A percentile compares a stretch with the other conserved stretches of the same genome.
These are phyloP conservation scores for Cercospora canescens DNA, from an alignment of 2,329 filamentous ascomycete species.

Conservation along the genomic window DNA sequence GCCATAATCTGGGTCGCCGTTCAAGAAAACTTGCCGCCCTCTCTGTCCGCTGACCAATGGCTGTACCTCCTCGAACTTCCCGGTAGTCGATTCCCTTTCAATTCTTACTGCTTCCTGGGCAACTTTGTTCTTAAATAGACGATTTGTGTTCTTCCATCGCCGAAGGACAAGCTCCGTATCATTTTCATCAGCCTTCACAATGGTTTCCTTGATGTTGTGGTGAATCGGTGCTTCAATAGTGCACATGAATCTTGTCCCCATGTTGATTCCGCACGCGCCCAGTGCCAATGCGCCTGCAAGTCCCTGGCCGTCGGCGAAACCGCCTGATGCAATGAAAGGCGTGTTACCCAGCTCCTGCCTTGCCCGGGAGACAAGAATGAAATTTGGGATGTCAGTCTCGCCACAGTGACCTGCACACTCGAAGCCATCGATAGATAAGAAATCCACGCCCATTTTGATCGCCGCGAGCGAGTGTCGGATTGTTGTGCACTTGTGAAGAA, in stretches of 20 bases:
- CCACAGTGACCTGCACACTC: slow-evolving; percentile 91
- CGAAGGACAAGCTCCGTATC: slow-evolving; percentile 84
- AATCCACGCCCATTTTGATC: slow-evolving; percentile 90
- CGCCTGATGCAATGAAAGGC: slow-evolving; percentile 91
- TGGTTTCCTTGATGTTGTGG: slow-evolving; percentile 85
- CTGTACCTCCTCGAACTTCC: slow-evolving; percentile 85
- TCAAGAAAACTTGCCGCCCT: slow-evolving; percentile 84
- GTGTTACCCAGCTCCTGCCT: slow-evolving; percentile 78
- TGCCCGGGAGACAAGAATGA: slow-evolving; percentile 80
- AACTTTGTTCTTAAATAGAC: slow-evolving; percentile 87
- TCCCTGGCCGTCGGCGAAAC: slow-evolving; percentile 90
- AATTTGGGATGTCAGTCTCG: slow-evolving; percentile 83
- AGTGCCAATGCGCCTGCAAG: slow-evolving; percentile 85
- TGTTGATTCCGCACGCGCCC: slow-evolving; percentile 91
- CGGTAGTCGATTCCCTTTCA: slow-evolving; percentile 76
- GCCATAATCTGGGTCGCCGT: slow-evolving; percentile 86
- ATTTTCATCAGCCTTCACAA: slow-evolving; percentile 82
- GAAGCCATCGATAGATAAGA: slow-evolving; percentile 92
- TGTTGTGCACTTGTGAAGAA: slow-evolving; percentile 96
- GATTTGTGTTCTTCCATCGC: slow-evolving; percentile 87
- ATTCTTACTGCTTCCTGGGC: slow-evolving; percentile 75
- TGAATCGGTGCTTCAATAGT: slow-evolving; percentile 87
- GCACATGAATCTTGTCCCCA: slow-evolving; percentile 97
- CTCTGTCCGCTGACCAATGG: slow-evolving; percentile 85
- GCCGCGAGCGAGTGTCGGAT: slow-evolving; percentile 91